These are phyloP conservation scores for Cadophora sp. DNA, from an alignment of 2,329 filamentous ascomycete species.

Conservation along the genomic window DNA sequence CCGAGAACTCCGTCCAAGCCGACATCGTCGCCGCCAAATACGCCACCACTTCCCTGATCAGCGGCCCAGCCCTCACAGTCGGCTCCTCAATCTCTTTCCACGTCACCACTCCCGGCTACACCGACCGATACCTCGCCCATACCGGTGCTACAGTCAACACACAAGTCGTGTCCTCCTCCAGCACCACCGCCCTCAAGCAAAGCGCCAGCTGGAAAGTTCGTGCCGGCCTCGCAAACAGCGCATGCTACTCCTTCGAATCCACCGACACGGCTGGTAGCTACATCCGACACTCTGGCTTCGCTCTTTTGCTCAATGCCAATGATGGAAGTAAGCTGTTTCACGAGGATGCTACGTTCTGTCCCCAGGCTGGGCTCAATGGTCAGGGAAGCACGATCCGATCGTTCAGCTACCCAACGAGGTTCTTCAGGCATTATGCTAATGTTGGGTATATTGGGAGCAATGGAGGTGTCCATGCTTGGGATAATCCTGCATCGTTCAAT, in stretches of 20 bases:
- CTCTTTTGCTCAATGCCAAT: constrained; percentile 54
- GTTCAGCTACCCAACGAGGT: constrained; percentile 67
- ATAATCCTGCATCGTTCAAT: constrained; percentile 55
- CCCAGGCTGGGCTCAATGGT: constrained; percentile 57
- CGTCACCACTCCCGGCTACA: constrained; percentile 61
- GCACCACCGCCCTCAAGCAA: constrained; percentile 55
- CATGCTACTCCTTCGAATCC: constrained; percentile 67
- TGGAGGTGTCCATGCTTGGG: constrained; percentile 62
- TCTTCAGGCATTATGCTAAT: constrained; percentile 60
- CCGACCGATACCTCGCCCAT: constrained; percentile 61
- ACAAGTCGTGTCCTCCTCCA: constrained; percentile 59
- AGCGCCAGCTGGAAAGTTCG: constrained; percentile 61
- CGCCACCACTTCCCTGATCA: constrained; percentile 53
- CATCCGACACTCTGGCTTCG: constrained; percentile 62
- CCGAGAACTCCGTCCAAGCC: constrained; percentile 63
- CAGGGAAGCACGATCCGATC: constrained; percentile 58
- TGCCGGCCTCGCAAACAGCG: constrained; percentile 61
- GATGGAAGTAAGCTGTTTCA: constrained; percentile 62
- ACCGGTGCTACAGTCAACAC: constrained; percentile 57
- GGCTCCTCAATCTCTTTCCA: constrained; percentile 60
- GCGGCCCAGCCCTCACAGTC: constrained; percentile 54
- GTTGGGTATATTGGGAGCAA: constrained; percentile 57
- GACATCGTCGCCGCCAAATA: constrained; percentile 67
- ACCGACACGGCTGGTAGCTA: constrained; percentile 63
- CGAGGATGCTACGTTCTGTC: constrained; percentile 70